phyloP scores from a whole-genome alignment of 176 grass and related monocot species.

The Lolium perenne region DNA sequence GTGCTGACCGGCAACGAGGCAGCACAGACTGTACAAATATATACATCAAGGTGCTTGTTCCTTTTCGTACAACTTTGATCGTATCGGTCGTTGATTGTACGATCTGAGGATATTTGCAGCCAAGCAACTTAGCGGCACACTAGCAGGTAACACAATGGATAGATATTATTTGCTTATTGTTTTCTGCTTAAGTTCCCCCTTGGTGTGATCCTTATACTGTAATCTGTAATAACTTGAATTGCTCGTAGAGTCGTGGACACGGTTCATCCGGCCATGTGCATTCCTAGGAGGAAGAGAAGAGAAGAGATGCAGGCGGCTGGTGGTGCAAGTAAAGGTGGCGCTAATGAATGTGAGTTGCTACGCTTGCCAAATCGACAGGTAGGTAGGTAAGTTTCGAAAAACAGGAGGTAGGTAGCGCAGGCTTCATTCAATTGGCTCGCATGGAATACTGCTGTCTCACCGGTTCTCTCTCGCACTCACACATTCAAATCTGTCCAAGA shows the following conservation, averaged over 20 bases:
- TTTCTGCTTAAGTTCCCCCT: too few species aligned
- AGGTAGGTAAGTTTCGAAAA: slow-evolving; percentile 15
- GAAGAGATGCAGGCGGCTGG: not conserved
- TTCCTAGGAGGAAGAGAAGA: not conserved
- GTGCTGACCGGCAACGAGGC: too few species aligned
- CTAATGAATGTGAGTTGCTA: slow-evolving; percentile 13
- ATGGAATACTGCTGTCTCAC: slow-evolving; percentile 24
- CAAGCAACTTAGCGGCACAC: too few species aligned
- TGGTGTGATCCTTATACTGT: too few species aligned
- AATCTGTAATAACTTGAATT: too few species aligned
- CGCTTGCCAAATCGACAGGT: slow-evolving; percentile 6
- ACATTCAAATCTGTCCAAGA: not conserved
- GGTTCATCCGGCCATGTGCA: not conserved
- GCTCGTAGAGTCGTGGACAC: not conserved
- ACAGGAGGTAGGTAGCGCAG: slow-evolving; percentile 26
- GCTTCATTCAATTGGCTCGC: slow-evolving; percentile 43
- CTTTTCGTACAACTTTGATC: too few species aligned
- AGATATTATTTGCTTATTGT: too few species aligned
- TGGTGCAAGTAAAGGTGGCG: slow-evolving; percentile 14
- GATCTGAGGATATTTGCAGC: too few species aligned
- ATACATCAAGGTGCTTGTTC: too few species aligned
- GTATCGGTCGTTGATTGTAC: too few species aligned
- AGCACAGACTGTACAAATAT: too few species aligned
- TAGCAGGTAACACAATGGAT: too few species aligned
- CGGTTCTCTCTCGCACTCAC: not conserved